Evolutionary conservation across 129 eudicot genomes (phyloP).

Genomic region (Flaveria sonorensis): DNA sequence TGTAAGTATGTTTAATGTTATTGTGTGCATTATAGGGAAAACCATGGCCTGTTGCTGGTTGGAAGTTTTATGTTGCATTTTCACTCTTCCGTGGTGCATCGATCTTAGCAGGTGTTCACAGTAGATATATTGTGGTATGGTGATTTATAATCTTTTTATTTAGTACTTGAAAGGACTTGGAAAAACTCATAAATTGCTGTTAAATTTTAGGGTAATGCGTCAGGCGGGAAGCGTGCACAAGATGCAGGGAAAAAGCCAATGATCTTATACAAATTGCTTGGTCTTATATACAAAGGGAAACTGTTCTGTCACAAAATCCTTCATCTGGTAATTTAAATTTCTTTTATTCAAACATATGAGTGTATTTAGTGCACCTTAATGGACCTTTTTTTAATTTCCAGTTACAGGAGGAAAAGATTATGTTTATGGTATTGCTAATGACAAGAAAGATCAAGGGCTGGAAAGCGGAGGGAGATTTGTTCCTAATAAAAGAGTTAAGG

Average conservation of each 20-base stretch:
- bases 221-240: constrained; percentile 89
- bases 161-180: constrained; percentile 1
- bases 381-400: constrained; percentile 26
- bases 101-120: constrained; percentile 88
- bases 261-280: constrained; percentile 71
- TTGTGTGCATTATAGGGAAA: constrained; percentile 61
- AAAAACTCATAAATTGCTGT: constrained; percentile 3
- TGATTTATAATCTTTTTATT: constrained; percentile 1
- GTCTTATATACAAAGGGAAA: constrained; percentile 64
- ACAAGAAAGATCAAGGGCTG: constrained; percentile 35
- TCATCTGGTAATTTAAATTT: constrained; percentile 54
- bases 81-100: constrained; percentile 97
- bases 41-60: constrained; percentile 82
- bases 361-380: background rate
- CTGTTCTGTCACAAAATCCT: constrained; percentile 74
- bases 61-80: constrained; percentile 95
- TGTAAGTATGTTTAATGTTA: background rate
- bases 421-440: constrained; percentile 28
- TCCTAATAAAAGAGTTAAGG: constrained; percentile 62
- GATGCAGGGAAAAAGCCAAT: constrained; percentile 63
- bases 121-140: constrained; percentile 79
- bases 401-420: constrained; percentile 42
- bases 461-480: constrained; percentile 64
- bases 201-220: constrained; percentile 81
- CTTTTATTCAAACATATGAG: background rate